These are phyloP conservation scores for Sporothrix phasma DNA, from an alignment of 2,329 filamentous ascomycete species.

Conservation along the genomic window DNA sequence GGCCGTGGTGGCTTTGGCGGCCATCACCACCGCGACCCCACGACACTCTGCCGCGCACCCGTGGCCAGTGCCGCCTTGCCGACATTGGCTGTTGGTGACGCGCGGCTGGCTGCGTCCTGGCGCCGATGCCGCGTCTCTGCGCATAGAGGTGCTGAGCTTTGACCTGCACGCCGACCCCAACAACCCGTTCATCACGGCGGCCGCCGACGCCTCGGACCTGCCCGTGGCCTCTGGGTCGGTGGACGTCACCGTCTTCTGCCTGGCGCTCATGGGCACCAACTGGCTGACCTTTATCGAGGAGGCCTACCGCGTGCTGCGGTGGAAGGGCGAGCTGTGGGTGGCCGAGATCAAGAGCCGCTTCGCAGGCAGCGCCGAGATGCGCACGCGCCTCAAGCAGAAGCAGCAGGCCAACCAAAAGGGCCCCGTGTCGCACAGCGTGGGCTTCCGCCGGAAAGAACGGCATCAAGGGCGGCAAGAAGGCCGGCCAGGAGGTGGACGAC, in stretches of 20 bases:
- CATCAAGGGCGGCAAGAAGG: constrained; percentile 33
- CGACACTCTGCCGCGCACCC: constrained; percentile 58
- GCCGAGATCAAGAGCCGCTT: constrained; percentile 96
- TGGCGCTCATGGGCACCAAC: constrained; percentile 97
- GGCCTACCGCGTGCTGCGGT: constrained; percentile 80
- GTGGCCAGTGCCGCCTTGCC: constrained; percentile 66
- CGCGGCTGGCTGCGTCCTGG: constrained; percentile 64
- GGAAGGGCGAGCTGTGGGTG: constrained; percentile 94
- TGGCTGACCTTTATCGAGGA: constrained; percentile 97
- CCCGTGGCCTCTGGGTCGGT: constrained; percentile 65
- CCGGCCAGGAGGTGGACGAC: constrained; percentile 38
- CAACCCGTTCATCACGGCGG: constrained; percentile 65
- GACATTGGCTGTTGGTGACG: constrained; percentile 93
- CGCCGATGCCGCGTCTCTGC: constrained; percentile 53
- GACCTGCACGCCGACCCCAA: constrained; percentile 58
- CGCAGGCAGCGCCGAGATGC: constrained; percentile 32
- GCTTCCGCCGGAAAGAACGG: constrained; percentile 40
- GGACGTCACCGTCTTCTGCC: constrained; percentile 87
- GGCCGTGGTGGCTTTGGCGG: constrained; percentile 21
- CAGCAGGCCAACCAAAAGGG: constrained; percentile 28
- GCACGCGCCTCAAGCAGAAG: constrained; percentile 18
- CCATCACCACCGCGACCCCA: constrained; percentile 12
- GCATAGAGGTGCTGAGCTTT: constrained; percentile 69
- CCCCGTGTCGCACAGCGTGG: constrained; percentile 59
- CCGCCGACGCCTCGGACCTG: constrained; percentile 78